Evolutionary conservation across 2,329 filamentous ascomycete genomes (phyloP), one percentile per base, ranked within the genome.

Genomic region (Botrytis tulipae): DNA sequence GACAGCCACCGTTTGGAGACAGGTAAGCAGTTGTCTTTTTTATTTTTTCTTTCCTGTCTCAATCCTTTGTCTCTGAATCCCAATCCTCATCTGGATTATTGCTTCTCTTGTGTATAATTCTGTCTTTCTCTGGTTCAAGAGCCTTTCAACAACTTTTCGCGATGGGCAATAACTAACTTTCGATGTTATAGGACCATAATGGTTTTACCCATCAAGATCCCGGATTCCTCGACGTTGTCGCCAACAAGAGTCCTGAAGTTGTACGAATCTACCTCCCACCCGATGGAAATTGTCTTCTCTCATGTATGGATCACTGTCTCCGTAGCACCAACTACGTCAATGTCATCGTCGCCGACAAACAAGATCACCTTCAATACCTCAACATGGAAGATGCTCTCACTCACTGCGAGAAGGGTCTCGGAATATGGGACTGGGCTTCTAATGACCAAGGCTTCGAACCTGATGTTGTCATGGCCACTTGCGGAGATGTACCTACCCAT

Each of bases 151-250:
- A n/a, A 0, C n/a, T n/a, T 18, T 57, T 12, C 25, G 5, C 7
- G 4, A 25, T 14, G 22, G 14, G 10, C 14, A 46, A 14, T 44
- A 22, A 70, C 54, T 70, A n/a, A 70, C 20, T 20, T 3, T 7
- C 25, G 14, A n/a, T 46, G 0, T 62, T 70, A 32, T 62, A 70
- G 70, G 68, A 94, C 77, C 92, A 94, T 85, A 95, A 94, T 78
- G 92, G 92, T 51, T 95, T 95, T 83, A 94, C 91, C 0, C 92
- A 94, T 80, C 92, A 94, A 81, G 92, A 94, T 76, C 92, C 92
- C 0, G 92, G 92, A 57, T 95, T 95, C 86, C 87, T 95, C 20
- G 92, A 94, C 76, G 90, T 94, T 0, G 88, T 95, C 3, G 90
- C 89, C 77, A 94, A 95, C 84, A 94, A 94, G 84, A 91, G 88